phyloP scores from a whole-genome alignment of 2,329 filamentous ascomycete genomes.

The Arthrobotrys sinensis region DNA sequence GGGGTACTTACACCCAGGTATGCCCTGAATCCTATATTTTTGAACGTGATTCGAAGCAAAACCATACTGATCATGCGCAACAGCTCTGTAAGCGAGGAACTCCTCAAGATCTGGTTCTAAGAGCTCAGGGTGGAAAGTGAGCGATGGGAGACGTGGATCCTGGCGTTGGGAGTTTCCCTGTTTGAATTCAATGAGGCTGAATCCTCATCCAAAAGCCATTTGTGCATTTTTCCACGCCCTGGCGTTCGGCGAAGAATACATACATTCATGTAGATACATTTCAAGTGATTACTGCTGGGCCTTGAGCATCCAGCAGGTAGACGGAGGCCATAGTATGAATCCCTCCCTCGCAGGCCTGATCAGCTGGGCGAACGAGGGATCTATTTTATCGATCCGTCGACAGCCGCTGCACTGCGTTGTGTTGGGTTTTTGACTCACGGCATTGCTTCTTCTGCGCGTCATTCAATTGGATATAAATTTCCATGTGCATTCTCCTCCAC shows the following conservation, averaged over 20 bases:
- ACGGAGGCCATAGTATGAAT: not conserved
- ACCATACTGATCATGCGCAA: not conserved
- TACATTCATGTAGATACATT: not conserved
- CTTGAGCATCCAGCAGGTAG: too few relatives aligned
- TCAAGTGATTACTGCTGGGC: not conserved
- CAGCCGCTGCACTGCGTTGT: slow-evolving; percentile 17
- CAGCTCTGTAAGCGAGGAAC: slow-evolving; percentile 55
- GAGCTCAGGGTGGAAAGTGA: not conserved
- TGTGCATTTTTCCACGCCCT: slow-evolving; percentile 2
- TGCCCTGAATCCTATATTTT: not conserved
- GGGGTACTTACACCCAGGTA: slow-evolving; percentile 77
- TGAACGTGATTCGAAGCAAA: not conserved
- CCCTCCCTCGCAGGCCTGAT: not conserved
- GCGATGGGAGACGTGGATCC: not conserved
- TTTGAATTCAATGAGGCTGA: slow-evolving; percentile 14
- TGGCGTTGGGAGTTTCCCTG: slow-evolving; percentile 35
- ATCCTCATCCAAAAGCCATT: slow-evolving; percentile 18
- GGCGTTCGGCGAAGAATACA: slow-evolving; percentile 11
- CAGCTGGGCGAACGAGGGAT: slow-evolving; percentile 1
- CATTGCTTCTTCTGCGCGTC: slow-evolving; percentile 30
- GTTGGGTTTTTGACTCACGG: slow-evolving; percentile 29
- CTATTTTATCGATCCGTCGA: not conserved
- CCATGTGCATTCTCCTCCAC: slow-evolving; percentile 10
- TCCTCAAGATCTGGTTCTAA: slow-evolving; percentile 57
- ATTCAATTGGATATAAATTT: slow-evolving; percentile 28